Evolutionary conservation across 768 basidiomycete genomes (phyloP).

Genomic region (Lactarius sanguifluus): DNA sequence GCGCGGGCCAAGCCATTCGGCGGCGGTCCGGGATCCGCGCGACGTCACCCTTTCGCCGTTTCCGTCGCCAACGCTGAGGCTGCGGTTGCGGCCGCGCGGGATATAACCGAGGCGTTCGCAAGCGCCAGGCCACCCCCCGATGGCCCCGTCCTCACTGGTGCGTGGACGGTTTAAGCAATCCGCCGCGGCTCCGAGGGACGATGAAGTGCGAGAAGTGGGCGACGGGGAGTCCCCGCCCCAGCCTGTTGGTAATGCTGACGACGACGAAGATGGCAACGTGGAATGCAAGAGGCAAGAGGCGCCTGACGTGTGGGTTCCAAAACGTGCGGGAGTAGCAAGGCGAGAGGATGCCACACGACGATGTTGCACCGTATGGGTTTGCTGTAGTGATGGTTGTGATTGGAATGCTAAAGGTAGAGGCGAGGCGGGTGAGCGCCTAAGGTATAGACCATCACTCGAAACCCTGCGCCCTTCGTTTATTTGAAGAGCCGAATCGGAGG

Average conservation of each 20-base stretch:
- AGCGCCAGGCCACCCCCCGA: conserved; percentile 17
- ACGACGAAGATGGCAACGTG: conserved; percentile 2
- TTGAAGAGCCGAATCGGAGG: conserved; percentile 23
- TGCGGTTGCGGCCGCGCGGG: conserved; percentile 53
- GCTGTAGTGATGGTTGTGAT: conserved; percentile 3
- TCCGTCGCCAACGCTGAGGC: conserved; percentile 62
- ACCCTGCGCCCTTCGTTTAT: conserved; percentile 23
- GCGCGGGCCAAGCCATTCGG: conserved; percentile 70
- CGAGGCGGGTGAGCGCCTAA: conserved; percentile 13
- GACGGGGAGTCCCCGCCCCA: conserved; percentile 16
- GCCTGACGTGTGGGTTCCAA: conserved; percentile 7
- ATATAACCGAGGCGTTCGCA: conserved; percentile 19
- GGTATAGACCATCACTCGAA: conserved; percentile 23
- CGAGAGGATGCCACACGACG: conserved; percentile 17
- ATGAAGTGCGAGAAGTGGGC: conserved; percentile 34
- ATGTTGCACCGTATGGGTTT: conserved; percentile 13
- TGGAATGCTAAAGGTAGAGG: conserved; percentile 20
- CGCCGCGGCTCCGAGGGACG: conserved; percentile 32
- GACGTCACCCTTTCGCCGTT: conserved; percentile 26
- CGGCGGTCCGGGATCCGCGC: conserved; percentile 31
- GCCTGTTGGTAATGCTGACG: too few relatives aligned
- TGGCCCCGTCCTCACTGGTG: conserved; percentile 33
- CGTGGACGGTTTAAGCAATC: conserved; percentile 33
- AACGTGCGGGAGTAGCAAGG: conserved; percentile 26
- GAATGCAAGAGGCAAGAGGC: conserved; percentile 22